Conservation (phyloP, 495 filamentous ascomycete species). For the Geoglossum glabrum region DNA sequence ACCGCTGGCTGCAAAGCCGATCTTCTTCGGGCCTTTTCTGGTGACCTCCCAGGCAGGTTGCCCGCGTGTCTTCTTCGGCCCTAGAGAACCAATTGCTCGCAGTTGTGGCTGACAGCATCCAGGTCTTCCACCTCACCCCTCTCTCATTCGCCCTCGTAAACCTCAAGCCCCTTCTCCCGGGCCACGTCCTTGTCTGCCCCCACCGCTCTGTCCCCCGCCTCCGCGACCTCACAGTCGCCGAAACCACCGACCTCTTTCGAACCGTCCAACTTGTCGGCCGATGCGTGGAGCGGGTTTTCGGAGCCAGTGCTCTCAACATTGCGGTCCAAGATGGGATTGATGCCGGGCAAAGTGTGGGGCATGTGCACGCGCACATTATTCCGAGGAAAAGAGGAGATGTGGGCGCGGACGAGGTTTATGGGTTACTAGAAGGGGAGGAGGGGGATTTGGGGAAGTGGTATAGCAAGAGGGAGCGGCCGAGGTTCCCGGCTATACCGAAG, state of each 20-base stretch:
- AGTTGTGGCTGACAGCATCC: too few species aligned
- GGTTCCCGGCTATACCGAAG: constrained; percentile 27
- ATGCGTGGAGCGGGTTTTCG: constrained; percentile 57
- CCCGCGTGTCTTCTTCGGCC: too few species aligned
- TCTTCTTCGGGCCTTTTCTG: background rate
- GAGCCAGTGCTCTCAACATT: constrained; percentile 55
- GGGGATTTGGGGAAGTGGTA: constrained; percentile 19
- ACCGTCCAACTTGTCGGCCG: constrained; percentile 64
- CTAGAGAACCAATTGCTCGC: too few species aligned
- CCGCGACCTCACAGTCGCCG: constrained; percentile 47
- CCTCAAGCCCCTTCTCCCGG: constrained; percentile 54
- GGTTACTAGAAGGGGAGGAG: constrained; percentile 46
- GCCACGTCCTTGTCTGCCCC: constrained; percentile 72
- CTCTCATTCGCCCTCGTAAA: constrained; percentile 15
- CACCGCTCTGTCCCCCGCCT: constrained; percentile 45
- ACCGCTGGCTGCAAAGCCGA: background rate
- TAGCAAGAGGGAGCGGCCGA: constrained; percentile 10
- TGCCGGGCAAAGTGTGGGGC: constrained; percentile 76
- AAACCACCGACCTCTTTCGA: constrained; percentile 67
- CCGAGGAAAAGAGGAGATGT: constrained; percentile 45
- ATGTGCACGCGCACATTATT: constrained; percentile 89
- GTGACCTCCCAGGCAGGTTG: background rate
- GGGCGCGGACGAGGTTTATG: constrained; percentile 49
- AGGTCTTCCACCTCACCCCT: constrained; percentile 72
- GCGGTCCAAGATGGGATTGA: constrained; percentile 79